phyloP scores from a whole-genome alignment of 306 rosid species.

The barrel medic (Medicago truncatula) region MtrunA17r5.0-ANR NC_053045.1:25214501-25215000 shows the following conservation, averaged over 20 bases:
- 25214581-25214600: not conserved
- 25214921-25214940: constrained; percentile 72
- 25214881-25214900: constrained; percentile 47
- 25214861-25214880: constrained; percentile 22
- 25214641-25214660: not conserved
- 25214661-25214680: not conserved
- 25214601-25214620: not conserved
- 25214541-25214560: too few relatives aligned
- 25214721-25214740: constrained; percentile 39
- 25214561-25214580: not conserved
- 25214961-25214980: constrained; percentile 39
- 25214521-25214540: too few relatives aligned
- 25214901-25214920: constrained; percentile 61
- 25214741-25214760: constrained; percentile 39
- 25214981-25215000: not conserved
- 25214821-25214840: constrained; percentile 4
- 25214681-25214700: not conserved
- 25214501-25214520: too few relatives aligned
- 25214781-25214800: constrained; percentile 16
- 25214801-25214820: constrained; percentile 18
- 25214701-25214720: not conserved
- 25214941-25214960: constrained; percentile 82
- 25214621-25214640: not conserved
- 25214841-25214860: constrained; percentile 39
- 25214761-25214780: constrained; percentile 29